Conservation (phyloP, 352 stramenopile genomes). For the Thalassiosira ordinaria region DNA sequence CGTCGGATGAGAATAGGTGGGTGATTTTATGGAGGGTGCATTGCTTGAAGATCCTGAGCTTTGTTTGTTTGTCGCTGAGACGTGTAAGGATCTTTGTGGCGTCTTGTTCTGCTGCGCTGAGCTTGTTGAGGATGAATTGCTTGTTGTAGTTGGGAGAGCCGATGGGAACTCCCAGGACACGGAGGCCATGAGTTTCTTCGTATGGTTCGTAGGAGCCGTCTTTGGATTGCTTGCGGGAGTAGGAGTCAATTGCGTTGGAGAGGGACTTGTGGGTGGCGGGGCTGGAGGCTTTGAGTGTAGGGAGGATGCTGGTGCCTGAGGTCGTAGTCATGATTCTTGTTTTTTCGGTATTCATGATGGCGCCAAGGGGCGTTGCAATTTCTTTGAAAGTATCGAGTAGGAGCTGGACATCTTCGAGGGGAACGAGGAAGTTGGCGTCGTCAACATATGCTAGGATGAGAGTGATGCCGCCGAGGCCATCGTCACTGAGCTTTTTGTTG, state of each 20-base stretch:
- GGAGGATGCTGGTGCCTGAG: background rate
- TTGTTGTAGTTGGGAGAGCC: conserved; percentile 12
- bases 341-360: conserved; percentile 26
- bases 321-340: conserved; percentile 29
- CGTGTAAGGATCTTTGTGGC: background rate
- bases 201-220: background rate
- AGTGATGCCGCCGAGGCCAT: background rate
- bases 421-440: conserved; percentile 15
- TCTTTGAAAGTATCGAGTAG: conserved; percentile 19
- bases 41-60: conserved; percentile 8
- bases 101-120: background rate
- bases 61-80: background rate
- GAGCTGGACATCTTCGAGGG: conserved; percentile 25
- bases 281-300: background rate
- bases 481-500: background rate
- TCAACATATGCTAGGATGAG: conserved; percentile 27
- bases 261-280: background rate
- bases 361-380: background rate
- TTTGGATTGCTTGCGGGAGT: no score
- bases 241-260: background rate
- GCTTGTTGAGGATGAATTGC: background rate
- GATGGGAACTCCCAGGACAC: conserved; percentile 29
- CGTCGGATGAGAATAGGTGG: conserved; percentile 31
- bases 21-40: conserved; percentile 38
- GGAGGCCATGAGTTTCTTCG: background rate